phyloP scores from a whole-genome alignment of 176 grass and related monocot genomes.

The Zoysia pacifica region DNA sequence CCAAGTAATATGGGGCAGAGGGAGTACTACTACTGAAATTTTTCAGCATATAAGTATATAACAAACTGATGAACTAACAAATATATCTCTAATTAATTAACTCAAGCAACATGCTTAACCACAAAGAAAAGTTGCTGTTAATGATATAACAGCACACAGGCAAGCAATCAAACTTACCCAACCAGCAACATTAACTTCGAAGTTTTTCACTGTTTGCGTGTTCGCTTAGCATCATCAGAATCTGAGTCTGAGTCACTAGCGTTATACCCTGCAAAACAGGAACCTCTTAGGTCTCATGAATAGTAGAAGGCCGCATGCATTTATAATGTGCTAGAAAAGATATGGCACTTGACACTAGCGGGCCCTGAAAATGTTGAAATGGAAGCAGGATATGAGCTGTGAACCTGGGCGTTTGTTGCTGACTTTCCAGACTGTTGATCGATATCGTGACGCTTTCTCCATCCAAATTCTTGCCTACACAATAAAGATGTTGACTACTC shows the following conservation, averaged over 20 bases:
- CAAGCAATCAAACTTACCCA: constrained; percentile 41
- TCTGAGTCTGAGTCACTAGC: constrained; percentile 96
- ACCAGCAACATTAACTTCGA: constrained; percentile 2
- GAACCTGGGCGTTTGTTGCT: constrained; percentile 81
- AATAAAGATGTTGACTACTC: constrained; percentile 27
- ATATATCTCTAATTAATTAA: constrained; percentile 25
- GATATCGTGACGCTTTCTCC: constrained; percentile 81
- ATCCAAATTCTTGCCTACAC: constrained; percentile 83
- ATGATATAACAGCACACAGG: neutral
- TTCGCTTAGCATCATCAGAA: constrained; percentile 66
- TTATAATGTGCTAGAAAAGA: neutral
- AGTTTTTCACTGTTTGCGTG: constrained; percentile 50
- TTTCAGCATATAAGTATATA: neutral
- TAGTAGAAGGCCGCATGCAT: constrained; percentile 14
- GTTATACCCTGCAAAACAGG: constrained; percentile 73
- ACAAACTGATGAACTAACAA: constrained; percentile 12
- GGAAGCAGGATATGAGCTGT: constrained; percentile 1
- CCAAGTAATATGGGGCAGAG: too few species aligned
- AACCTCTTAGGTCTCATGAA: constrained; percentile 30
- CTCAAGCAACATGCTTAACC: constrained; percentile 20
- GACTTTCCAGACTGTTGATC: constrained; percentile 82
- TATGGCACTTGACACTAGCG: neutral
- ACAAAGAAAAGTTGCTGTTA: neutral
- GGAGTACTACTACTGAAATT: neutral
- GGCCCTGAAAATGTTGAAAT: constrained; percentile 5